Evolutionary conservation across 352 stramenopile species (phyloP), one percentile per base, ranked within the genome.

Genomic region (Pythium phragmiticola): DNA sequence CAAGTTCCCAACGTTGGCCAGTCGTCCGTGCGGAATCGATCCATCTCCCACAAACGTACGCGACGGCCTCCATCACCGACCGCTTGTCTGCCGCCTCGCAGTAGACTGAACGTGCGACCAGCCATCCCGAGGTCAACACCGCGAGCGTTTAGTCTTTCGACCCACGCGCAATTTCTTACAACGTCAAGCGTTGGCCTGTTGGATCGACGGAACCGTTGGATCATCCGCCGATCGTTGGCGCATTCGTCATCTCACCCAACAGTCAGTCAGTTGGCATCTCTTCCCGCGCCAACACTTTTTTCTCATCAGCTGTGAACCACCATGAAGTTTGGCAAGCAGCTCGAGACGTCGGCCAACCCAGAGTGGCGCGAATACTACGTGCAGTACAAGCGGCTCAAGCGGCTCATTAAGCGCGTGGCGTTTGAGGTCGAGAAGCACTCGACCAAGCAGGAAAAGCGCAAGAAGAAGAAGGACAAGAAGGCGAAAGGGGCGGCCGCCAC

Each of bases 271-370:
- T 60, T 49, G 19, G 17, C 7, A 47, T 23, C 17, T 47, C 23
- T 39, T 39, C 34, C 34, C 34, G 11, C 34, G 17, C 46, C 46
- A 52, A 52, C 46, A 52, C 46, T 52, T 52, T 49, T 9, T 49
- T 8, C 16, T 14, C 47, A 57, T 4, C 46, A 11, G 7, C 8
- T 33, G 42, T 19, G 11, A 36, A 13, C 17, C 16, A 48, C 28
- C 55, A 97, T 97, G 90, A 97, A 97, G 77, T 97, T 96, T 75
- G 90, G 90, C 75, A 97, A 97, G 75, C 89, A 97, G 71, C 82
- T 97, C 30, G 84, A 97, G 80, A 84, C 94, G 56, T 92, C 82
- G 60, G 88, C 84, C 17, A 94, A 94, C 60, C 82, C 84, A n/a
- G 84, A 88, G 54, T 96, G 87, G 85, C 89, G 89, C 68, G 86